Evolutionary conservation across 2,329 filamentous ascomycete species (phyloP), one percentile per base, ranked within the genome.

Genomic region (Fusarium nodosum): DNA sequence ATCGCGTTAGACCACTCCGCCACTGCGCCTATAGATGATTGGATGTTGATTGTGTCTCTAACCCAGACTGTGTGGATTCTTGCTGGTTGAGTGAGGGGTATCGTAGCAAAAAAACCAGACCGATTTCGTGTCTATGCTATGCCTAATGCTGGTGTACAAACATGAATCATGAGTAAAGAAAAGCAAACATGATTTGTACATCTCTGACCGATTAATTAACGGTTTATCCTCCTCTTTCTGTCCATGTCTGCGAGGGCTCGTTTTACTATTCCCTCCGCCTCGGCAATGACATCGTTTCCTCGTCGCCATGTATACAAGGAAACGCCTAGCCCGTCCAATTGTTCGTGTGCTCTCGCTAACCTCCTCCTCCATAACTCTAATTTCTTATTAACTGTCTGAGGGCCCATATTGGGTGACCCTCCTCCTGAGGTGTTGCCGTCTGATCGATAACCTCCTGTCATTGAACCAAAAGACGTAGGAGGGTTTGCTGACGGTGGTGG

Each of bases 311-410:
- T 93, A 67, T 91, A 88, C 36, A 96, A 76, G 68, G 85, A 81
- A 1, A 96, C 90, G 6, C 90, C 90, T 39, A 89, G 82, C 7
- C 83, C 81, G n/a, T 87, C 86, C 12, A 95, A 82, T 39, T 82
- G 79, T 31, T 88, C 81, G 67, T 91, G 88, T 5, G 92, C 92
- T 45, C 87, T 82, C 42, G 85, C 85, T 81, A 92, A 87, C 41
- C 93, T 82, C 58, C 89, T 85, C 65, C 85, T 83, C 93, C 92
- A 96, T 48, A 93, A 75, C 63, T 91, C 90, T 57, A 93, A 82
- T 69, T 92, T 91, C 80, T 91, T 93, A 77, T 88, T 93, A 15
- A 81, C 75, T 5, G 68, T 73, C 55, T 76, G 74, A 3, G 82
- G 78, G 1, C 77, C 76, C 20, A 78, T 60, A 0, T 70, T 77